Base-by-base conservation (phyloP, 345 rosid genomes). In the Streptanthus diversifolius region DNA sequence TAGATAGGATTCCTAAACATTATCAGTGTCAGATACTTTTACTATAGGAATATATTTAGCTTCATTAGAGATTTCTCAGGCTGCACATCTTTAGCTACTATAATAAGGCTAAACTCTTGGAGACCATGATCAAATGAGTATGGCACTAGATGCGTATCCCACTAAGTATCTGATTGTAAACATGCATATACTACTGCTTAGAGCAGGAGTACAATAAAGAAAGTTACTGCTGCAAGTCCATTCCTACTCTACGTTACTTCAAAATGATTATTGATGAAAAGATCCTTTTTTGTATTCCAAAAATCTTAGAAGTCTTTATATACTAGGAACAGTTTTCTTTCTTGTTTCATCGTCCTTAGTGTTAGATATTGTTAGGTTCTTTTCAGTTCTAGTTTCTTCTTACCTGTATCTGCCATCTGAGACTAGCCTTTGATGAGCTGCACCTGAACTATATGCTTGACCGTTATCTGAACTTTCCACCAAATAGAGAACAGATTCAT, bases 401-500 rank as follows among this genome's bases (percentile, higher is more conserved):
- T 27, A 41, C 11, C 18, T 37, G 62, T 37, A 58, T 66, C 40
- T 44, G 71, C 10, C 47, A 22, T 22, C 55, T 22, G n/a, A 49
- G 55, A 5, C 55, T 49, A 51, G 32, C 32, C 56, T 51, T 51
- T 32, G 56, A 33, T 24, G 69, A 59, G 32, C 47, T 47, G 72
- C 48, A 56, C 29, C 65, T 35, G 10, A 21, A 45, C 70, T 22
- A 70, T 41, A 5, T 35, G 80, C 48, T 22, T 56, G 39, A 55
- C 60, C 40, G 2, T 41, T 35, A 58, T 51, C 47, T 48, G 39
- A 70, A 70, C 62, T 57, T 63, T 58, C 56, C 56, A 71, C 9
- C 57, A 55, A 21, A 57, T 12, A 57, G 56, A 49, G 39, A 70
- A 64, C 58, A 40, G 41, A 30, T 11, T 43, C 45, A 24, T 51